Conservation (phyloP, 2,329 filamentous ascomycete genomes). For the Cladophialophora psammophila region DNA sequence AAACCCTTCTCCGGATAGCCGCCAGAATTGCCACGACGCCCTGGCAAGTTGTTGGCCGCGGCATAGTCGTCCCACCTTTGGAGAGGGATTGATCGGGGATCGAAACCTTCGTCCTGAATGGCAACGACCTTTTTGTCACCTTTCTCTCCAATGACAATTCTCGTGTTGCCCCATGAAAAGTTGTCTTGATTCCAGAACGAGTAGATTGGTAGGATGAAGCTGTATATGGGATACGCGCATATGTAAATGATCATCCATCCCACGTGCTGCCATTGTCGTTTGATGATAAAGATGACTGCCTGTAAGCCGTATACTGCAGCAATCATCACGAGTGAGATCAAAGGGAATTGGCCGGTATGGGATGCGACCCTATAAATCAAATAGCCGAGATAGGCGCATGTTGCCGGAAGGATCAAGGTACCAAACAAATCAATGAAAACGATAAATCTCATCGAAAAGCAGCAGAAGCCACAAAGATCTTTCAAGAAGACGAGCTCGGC, state of each 20-base stretch:
- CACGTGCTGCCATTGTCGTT: constrained; percentile 96
- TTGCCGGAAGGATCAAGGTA: constrained; percentile 89
- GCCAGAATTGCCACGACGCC: constrained; percentile 74
- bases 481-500: constrained; percentile 87
- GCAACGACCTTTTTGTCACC: constrained; percentile 90
- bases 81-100: constrained; percentile 89
- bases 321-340: constrained; percentile 88
- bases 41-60: constrained; percentile 81
- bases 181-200: constrained; percentile 99
- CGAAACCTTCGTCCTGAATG: constrained; percentile 81
- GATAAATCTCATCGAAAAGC: constrained; percentile 96
- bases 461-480: constrained; percentile 98
- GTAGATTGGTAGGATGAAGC: constrained; percentile 88
- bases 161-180: constrained; percentile 98
- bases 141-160: constrained; percentile 94
- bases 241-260: constrained; percentile 99
- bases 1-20: constrained; percentile 56
- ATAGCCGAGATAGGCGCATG: constrained; percentile 84
- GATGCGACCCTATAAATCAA: constrained; percentile 81
- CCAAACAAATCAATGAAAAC: constrained; percentile 94
- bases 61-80: constrained; percentile 99
- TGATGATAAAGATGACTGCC: constrained; percentile 93
- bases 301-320: constrained; percentile 94
- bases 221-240: constrained; percentile 92
- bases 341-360: constrained; percentile 75